Conservation (phyloP, 2,329 filamentous ascomycete species). For the Aspergillus thermomutatus region DNA sequence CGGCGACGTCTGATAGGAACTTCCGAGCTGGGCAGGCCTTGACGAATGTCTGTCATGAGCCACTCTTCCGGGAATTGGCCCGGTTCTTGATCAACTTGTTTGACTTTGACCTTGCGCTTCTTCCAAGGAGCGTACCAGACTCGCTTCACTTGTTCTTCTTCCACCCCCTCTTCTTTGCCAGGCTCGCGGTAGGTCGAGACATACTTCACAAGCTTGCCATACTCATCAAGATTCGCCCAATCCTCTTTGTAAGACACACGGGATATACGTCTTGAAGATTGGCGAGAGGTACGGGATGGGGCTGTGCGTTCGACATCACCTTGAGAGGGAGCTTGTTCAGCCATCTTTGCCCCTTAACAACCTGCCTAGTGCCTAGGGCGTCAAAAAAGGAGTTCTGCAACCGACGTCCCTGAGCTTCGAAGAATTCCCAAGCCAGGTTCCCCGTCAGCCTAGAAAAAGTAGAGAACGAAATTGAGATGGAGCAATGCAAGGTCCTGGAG, state of each 20-base stretch:
- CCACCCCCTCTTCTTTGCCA: conserved; percentile 39
- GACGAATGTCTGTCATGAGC: conserved; percentile 65
- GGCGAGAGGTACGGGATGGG: conserved; percentile 25
- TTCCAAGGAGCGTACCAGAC: conserved; percentile 61
- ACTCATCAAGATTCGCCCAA: conserved; percentile 52
- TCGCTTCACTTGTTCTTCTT: conserved; percentile 47
- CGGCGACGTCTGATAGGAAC: conserved; percentile 61
- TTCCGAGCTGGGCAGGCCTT: conserved; percentile 58
- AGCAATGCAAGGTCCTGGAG: not conserved
- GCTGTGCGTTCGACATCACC: conserved; percentile 17
- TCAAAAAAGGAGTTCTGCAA: conserved; percentile 1
- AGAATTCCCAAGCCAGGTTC: not conserved
- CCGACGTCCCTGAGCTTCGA: conserved; percentile 3
- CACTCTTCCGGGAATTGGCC: conserved; percentile 60
- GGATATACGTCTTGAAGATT: conserved; percentile 29
- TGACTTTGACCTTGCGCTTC: conserved; percentile 33
- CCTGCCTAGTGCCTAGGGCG: conserved; percentile 1
- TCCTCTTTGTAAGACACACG: conserved; percentile 34
- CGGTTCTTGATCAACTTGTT: conserved; percentile 19
- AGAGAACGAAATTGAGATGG: conserved; percentile 4
- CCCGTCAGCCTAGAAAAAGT: not conserved
- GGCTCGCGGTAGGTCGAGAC: conserved; percentile 64
- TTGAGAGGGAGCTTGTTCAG: conserved; percentile 16
- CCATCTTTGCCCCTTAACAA: conserved; percentile 16
- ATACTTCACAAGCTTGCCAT: conserved; percentile 64